These are phyloP conservation scores for Hyaloperonospora brassicae DNA, from an alignment of 352 stramenopile species.

Conservation along the genomic window DNA sequence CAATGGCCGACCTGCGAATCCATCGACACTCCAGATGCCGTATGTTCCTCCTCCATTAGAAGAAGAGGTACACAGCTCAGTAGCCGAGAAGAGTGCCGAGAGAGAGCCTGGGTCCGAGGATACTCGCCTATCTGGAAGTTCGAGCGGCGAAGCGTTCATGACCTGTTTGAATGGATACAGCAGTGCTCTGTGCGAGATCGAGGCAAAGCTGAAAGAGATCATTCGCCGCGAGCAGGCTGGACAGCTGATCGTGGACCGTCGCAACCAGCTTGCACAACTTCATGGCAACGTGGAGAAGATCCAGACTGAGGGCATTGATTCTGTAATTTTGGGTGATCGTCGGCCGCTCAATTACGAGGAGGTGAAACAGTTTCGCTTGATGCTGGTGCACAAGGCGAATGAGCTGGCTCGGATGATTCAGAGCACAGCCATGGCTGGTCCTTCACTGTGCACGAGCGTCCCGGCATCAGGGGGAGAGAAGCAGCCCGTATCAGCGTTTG, in stretches of 20 bases:
- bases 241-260: conserved; percentile 32
- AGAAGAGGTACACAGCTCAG: conserved; percentile 22
- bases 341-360: conserved; percentile 61
- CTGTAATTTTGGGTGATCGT: conserved; percentile 66
- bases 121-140: conserved; percentile 11
- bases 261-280: conserved; percentile 65
- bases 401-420: conserved; percentile 61
- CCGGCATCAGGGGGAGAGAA: conserved; percentile 24
- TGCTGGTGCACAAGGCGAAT: conserved; percentile 55
- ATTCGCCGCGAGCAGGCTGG: conserved; percentile 40
- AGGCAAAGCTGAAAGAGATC: conserved; percentile 45
- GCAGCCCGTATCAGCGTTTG: conserved; percentile 40
- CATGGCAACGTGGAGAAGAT: conserved; percentile 71
- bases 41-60: conserved; percentile 58
- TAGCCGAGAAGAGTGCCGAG: conserved; percentile 17
- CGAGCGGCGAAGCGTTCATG: conserved; percentile 33
- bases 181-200: conserved; percentile 37
- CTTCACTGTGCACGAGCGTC: conserved; percentile 8
- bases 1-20: conserved; percentile 59
- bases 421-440: conserved; percentile 25
- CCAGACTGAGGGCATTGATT: conserved; percentile 70
- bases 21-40: conserved; percentile 54
- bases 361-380: conserved; percentile 60
- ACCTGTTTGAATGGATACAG: conserved; percentile 37
- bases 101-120: conserved; percentile 21